A percentile compares a stretch with the other conserved stretches of the same genome.
Evolutionary conservation across 179 eudicot species (phyloP).

Genomic region (Nepenthes alata): DNA sequence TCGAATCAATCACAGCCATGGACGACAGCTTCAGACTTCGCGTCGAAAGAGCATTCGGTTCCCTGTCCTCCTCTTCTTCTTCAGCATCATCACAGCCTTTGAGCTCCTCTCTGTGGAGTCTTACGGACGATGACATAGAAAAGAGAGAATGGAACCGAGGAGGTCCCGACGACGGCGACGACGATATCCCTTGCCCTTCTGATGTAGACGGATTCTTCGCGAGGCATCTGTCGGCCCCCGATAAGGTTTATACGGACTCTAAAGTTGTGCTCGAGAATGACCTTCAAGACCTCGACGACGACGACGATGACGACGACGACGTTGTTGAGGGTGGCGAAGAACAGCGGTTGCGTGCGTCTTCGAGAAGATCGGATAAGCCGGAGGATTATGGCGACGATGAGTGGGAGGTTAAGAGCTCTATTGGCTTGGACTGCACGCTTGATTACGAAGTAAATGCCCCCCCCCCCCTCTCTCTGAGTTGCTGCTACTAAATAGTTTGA

Average conservation of each 20-base stretch:
- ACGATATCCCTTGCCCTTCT: conserved; percentile 12
- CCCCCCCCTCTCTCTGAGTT: background rate
- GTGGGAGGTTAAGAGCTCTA: conserved; percentile 24
- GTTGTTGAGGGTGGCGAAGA: conserved; percentile 4
- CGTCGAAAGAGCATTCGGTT: conserved; percentile 24
- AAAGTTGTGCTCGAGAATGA: conserved; percentile 20
- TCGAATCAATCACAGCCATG: conserved; percentile 10
- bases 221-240: conserved; percentile 2
- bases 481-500: background rate
- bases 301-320: conserved; percentile 13
- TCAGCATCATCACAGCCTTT: conserved; percentile 3
- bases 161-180: conserved; percentile 10
- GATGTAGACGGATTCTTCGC: conserved; percentile 24
- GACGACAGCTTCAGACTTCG: conserved; percentile 32
- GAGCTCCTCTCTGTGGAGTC: conserved; percentile 26
- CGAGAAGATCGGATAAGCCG: background rate
- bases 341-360: conserved; percentile 1
- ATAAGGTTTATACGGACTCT: conserved; percentile 3
- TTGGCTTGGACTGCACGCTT: conserved; percentile 36
- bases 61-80: conserved; percentile 23
- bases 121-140: conserved; percentile 31
- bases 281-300: conserved; percentile 15
- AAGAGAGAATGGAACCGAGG: conserved; percentile 17
- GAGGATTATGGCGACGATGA: conserved; percentile 18
- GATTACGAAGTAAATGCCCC: conserved; percentile 24